Percentiles rank a stretch among this genome's conserved stretches.
These are phyloP conservation scores for Solanum sejunctum DNA, from an alignment of 257 asterid species.

Conservation along the genomic window DNA sequence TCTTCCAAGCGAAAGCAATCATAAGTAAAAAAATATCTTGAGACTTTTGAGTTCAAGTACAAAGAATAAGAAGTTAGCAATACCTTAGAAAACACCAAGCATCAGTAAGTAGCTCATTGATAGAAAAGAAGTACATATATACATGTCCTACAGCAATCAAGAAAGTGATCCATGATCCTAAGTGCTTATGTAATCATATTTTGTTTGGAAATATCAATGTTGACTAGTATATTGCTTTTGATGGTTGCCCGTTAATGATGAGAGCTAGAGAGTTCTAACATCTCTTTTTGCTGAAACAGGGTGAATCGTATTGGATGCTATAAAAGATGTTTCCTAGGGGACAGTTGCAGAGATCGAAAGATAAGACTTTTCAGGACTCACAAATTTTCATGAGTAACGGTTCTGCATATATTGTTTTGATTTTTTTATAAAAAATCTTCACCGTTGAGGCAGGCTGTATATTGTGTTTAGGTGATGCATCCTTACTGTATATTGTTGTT, in stretches of 20 bases:
- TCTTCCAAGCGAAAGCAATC: neutral
- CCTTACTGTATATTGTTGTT: neutral
- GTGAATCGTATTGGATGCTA: slow-evolving; percentile 25
- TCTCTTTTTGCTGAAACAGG: slow-evolving; percentile 23
- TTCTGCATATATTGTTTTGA: neutral
- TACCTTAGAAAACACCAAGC: neutral
- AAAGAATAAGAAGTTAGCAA: neutral
- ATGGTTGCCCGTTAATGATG: neutral
- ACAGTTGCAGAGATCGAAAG: neutral
- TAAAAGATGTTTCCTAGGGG: neutral
- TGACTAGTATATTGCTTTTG: neutral
- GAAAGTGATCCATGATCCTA: neutral
- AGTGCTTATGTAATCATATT: neutral
- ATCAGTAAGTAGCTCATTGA: neutral
- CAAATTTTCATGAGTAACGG: neutral
- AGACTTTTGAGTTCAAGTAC: neutral
- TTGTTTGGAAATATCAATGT: neutral
- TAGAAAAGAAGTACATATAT: neutral
- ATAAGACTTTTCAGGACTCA: neutral
- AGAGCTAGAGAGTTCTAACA: neutral
- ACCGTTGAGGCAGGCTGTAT: neutral
- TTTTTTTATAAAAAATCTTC: neutral
- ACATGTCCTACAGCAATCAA: neutral
- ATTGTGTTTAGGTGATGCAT: slow-evolving; percentile 9
- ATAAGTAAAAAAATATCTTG: neutral